Evolutionary conservation across 2,329 filamentous ascomycete species (phyloP).

Genomic region (Sclerotinia nivalis): DNA sequence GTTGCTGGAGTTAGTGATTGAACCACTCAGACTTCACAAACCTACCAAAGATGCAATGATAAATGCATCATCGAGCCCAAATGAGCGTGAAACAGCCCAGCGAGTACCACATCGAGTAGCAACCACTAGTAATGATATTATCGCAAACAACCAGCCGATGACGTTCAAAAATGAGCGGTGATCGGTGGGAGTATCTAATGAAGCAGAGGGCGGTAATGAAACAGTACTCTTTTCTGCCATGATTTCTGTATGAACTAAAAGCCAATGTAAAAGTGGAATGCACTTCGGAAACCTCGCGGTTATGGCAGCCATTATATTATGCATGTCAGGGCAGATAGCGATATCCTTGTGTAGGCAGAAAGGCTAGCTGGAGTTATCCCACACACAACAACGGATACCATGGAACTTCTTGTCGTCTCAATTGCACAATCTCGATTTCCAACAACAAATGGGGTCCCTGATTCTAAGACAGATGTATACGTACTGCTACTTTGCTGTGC

Average conservation of each 20-base stretch:
- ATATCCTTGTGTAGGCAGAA: not conserved
- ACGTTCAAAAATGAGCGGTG: slow-evolving; percentile 3
- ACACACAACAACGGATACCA: not conserved
- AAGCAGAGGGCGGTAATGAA: not conserved
- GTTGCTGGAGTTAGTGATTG: not conserved
- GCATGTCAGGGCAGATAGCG: not conserved
- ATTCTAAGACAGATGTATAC: not conserved
- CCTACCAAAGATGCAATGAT: slow-evolving; percentile 7
- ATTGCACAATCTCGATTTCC: not conserved
- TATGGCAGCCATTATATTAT: not conserved
- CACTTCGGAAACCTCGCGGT: not conserved
- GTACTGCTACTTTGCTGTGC: not conserved
- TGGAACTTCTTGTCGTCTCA: not conserved
- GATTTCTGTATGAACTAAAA: slow-evolving; percentile 1
- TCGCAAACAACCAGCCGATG: not conserved
- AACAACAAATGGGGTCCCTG: not conserved
- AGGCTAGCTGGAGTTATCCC: not conserved
- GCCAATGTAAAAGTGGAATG: not conserved
- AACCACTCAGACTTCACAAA: not conserved
- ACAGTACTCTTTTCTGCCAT: slow-evolving; percentile 6
- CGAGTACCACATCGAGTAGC: slow-evolving; percentile 5
- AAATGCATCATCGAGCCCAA: slow-evolving; percentile 1
- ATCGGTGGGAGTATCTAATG: not conserved
- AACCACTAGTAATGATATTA: slow-evolving; percentile 4
- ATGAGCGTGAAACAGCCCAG: slow-evolving; percentile 3